Base-by-base conservation (phyloP, 805 yeast genomes). In the Suhomyces vadensis region DNA sequence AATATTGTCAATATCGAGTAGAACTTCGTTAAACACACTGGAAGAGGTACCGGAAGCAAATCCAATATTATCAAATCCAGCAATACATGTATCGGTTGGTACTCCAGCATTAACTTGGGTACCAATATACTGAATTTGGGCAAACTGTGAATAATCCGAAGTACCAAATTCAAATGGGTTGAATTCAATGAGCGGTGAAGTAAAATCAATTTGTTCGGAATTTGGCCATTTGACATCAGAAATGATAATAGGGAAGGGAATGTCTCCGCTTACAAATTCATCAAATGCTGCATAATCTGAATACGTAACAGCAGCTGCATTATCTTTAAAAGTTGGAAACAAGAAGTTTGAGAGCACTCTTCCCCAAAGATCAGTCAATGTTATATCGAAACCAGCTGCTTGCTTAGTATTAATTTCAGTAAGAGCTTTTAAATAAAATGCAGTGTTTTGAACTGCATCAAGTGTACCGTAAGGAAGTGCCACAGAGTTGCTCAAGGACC, bases 11-110 rank as follows among this genome's bases (percentile, higher is more conserved):
- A 85, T 61, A 51, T 75, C 74, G 36, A 84, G 63, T 14, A 87
- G 57, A 41, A 83, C 70, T 60, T 81, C 82, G 59, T 86, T 88
- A 71, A 89, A 89, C 38, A 89, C 64, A 1, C 92, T 74, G 2
- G 95, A 85, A 1, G 96, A 87, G 5, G 96, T 83, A 29, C 95
- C 96, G 66, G 87, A 69, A 24, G 87, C 67, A 57, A 80, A 90
- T 5, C 96, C 95, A 6, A 87, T 83, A 54, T 87, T 87, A 63
- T 90, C 96, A 47, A 76, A 83, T 2, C 92, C 91, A 2, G 68
- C 76, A 46, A 78, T 65, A 65, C 96, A 90, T 3, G 53, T 52
- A 31, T 63, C 63, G 40, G 54, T 55, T 7, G 88, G 83, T 16
- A 58, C 50, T 31, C 96, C 96, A 48, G 80, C 72, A 20, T 71